These are phyloP conservation scores for Globisporangium heterothallicum DNA, from an alignment of 352 stramenopile genomes.

Conservation along the genomic window DNA sequence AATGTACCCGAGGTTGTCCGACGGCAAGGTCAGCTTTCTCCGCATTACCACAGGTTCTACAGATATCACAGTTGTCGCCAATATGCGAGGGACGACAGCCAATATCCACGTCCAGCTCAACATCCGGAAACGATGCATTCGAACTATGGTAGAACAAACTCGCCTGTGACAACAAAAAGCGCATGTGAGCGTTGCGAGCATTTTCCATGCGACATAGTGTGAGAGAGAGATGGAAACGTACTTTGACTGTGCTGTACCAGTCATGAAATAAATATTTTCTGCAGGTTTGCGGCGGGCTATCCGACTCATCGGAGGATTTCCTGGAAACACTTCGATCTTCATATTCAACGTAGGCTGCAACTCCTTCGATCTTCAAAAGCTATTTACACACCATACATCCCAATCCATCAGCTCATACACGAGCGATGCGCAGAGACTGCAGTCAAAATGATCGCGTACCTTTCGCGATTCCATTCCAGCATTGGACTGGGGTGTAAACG, in stretches of 20 bases:
- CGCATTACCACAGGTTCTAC: slow-evolving; percentile 15
- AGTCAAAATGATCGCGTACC: slow-evolving; percentile 21
- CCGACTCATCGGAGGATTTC: neutral
- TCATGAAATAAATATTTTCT: slow-evolving; percentile 84
- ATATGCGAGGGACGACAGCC: slow-evolving; percentile 27
- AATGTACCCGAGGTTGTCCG: slow-evolving; percentile 56
- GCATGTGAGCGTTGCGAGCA: neutral
- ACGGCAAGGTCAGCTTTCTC: slow-evolving; percentile 12
- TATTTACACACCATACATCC: slow-evolving; percentile 17
- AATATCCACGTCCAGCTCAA: slow-evolving; percentile 70
- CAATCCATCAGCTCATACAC: no score
- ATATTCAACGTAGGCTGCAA: slow-evolving; percentile 76
- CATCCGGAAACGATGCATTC: slow-evolving; percentile 75
- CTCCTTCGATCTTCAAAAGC: slow-evolving; percentile 55
- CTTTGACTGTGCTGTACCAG: slow-evolving; percentile 76
- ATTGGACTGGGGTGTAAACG: slow-evolving; percentile 72
- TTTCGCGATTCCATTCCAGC: slow-evolving; percentile 77
- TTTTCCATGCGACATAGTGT: neutral
- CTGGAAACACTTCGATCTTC: slow-evolving; percentile 9
- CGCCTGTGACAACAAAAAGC: slow-evolving; percentile 18
- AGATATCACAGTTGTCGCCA: slow-evolving; percentile 32
- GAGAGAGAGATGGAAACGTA: slow-evolving; percentile 15
- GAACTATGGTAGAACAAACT: slow-evolving; percentile 74
- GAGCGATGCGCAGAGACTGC: neutral
- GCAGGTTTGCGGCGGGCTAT: slow-evolving; percentile 12